A percentile compares a stretch with the other conserved stretches of the same genome.
phyloP scores from a whole-genome alignment of 2,329 filamentous ascomycete species.

The Bipolaris cookei region DNA sequence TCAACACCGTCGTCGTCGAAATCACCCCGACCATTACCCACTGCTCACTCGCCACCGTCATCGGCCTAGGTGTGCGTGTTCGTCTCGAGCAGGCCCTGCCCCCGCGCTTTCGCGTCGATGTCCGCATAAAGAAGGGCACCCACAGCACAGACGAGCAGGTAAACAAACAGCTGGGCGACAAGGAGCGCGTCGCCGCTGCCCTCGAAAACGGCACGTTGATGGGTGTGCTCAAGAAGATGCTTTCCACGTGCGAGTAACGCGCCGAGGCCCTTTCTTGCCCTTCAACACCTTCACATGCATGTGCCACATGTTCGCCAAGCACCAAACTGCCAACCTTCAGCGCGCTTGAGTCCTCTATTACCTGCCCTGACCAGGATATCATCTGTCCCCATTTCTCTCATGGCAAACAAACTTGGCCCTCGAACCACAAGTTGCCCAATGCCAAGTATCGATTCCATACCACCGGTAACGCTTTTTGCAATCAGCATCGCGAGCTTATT shows the following conservation, averaged over 20 bases:
- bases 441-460: background rate
- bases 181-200: constrained; percentile 93
- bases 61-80: constrained; percentile 90
- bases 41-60: constrained; percentile 94
- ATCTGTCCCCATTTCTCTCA: background rate
- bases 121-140: constrained; percentile 94
- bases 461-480: background rate
- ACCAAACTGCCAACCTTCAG: background rate
- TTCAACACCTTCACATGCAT: constrained; percentile 3
- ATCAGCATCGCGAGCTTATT: background rate
- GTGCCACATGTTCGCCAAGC: constrained; percentile 2
- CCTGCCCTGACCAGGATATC: background rate
- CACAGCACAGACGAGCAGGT: constrained; percentile 94
- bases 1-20: constrained; percentile 80
- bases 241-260: constrained; percentile 75
- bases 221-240: constrained; percentile 90
- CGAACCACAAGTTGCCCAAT: background rate
- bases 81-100: constrained; percentile 89
- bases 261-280: background rate
- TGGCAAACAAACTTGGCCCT: background rate
- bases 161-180: constrained; percentile 95
- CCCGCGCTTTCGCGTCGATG: constrained; percentile 88
- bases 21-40: constrained; percentile 97
- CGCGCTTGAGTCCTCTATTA: background rate
- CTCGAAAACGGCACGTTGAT: constrained; percentile 91